Evolutionary conservation across 2,329 filamentous ascomycete genomes (phyloP), one percentile per base, ranked within the genome.

Genomic region (Teratosphaeria viscida): DNA sequence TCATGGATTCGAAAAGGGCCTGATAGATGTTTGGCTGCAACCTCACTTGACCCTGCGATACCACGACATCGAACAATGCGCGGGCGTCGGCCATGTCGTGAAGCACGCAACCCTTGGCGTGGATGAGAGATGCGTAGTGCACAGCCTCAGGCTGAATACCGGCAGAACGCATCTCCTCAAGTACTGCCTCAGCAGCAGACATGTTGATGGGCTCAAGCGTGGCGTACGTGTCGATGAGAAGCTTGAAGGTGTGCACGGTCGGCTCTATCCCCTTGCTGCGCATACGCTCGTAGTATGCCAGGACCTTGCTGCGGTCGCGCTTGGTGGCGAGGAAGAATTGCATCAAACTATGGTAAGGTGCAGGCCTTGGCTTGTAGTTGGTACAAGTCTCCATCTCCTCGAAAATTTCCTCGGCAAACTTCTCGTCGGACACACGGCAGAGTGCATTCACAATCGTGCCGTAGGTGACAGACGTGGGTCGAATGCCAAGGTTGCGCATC

Each of bases 261-360:
- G 94, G 92, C 61, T 88, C 80, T 71, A 99, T 99, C 59, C 86
- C 85, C 77, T 87, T 89, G 26, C 84, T 81, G 72, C 87, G 85
- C 94, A 99, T 97, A 63, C 92, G 89, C 75, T 95, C 87, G 72
- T 95, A 97, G 81, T 97, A 99, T 35, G 86, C 82, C 27, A 99
- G 81, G 5, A 96, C 92, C 84, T 97, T 97, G 74, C 81, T 78
- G 77, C 94, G 92, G 74, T 99, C 92, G 57, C 91, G 90, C 83
- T 97, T 97, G 59, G 92, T 97, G 60, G 90, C 95, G 66, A 97
- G 81, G 83, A 97, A 99, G 78, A 96, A 97, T 73, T 99, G 94
- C 85, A 99, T 99, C 86, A 99, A 89, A 76, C 90, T 95, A 80
- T 99, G 96, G 81, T 99, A 99, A 0, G 94, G 94, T 27, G 94